Percentiles rank a stretch among this genome's conserved stretches.
Conservation (phyloP, 805 yeast species). For the Candida verbasci region DNA sequence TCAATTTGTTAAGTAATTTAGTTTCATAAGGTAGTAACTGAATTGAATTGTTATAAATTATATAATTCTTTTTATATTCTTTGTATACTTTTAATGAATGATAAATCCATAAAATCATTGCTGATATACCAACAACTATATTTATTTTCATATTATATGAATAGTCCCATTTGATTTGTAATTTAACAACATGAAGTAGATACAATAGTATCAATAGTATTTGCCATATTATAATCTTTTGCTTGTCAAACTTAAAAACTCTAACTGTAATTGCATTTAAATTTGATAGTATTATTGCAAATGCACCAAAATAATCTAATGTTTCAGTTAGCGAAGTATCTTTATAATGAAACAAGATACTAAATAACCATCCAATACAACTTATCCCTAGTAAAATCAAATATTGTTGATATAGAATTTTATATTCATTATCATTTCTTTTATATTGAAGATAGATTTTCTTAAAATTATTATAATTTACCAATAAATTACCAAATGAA, state of each 20-base stretch:
- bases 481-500: conserved; percentile 32
- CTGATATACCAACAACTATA: conserved; percentile 24
- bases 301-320: conserved; percentile 40
- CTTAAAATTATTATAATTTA: conserved; percentile 24
- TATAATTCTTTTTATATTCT: conserved; percentile 11
- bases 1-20: conserved; percentile 27
- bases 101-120: conserved; percentile 29
- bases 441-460: conserved; percentile 24
- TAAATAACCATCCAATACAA: conserved; percentile 34
- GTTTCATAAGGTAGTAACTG: conserved; percentile 37
- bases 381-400: conserved; percentile 22
- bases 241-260: conserved; percentile 22
- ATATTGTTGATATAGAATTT: conserved; percentile 27
- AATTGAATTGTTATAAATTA: conserved; percentile 30
- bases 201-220: conserved; percentile 15
- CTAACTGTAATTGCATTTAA: conserved; percentile 32
- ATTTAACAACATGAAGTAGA: conserved; percentile 23
- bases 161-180: conserved; percentile 35
- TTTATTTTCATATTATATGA: conserved; percentile 31
- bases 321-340: conserved; percentile 36
- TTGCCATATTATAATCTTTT: conserved; percentile 5
- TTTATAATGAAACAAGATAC: conserved; percentile 35
- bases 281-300: conserved; percentile 30
- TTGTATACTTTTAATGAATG: conserved; percentile 22
- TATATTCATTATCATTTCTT: conserved; percentile 15